These are phyloP conservation scores for Vanilla planifolia DNA, from an alignment of 106 monocot genomes.

Conservation along the genomic window DNA sequence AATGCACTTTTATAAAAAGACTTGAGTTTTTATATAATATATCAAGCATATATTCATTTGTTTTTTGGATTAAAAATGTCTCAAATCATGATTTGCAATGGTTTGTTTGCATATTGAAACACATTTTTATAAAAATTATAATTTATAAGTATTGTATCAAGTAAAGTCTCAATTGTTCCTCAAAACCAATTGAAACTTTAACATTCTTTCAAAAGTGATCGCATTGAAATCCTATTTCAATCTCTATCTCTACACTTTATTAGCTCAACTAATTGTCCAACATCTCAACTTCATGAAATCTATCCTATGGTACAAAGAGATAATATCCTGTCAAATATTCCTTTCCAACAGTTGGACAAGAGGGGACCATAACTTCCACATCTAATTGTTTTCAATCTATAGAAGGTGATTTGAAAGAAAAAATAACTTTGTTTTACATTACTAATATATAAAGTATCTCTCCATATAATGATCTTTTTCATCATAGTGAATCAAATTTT, in stretches of 20 bases:
- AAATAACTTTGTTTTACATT: background rate
- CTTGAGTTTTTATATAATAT: too few species aligned
- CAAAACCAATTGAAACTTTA: too few species aligned
- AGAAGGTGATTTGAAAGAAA: background rate
- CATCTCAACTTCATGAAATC: background rate
- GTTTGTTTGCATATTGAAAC: too few species aligned
- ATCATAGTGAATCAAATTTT: background rate
- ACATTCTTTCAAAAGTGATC: too few species aligned
- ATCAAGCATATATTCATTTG: too few species aligned
- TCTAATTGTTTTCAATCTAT: background rate
- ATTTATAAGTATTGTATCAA: too few species aligned
- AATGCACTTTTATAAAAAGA: too few species aligned
- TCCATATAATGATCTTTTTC: background rate
- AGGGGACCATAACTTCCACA: background rate
- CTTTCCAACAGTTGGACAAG: background rate
- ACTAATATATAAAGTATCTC: background rate
- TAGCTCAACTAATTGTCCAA: background rate
- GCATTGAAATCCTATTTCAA: background rate
- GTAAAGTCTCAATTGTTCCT: too few species aligned
- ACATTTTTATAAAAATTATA: too few species aligned
- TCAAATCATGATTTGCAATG: too few species aligned
- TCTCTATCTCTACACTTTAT: background rate
- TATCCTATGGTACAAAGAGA: background rate
- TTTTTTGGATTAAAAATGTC: too few species aligned
- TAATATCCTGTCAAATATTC: background rate